Evolutionary conservation across 768 basidiomycete species (phyloP).

Genomic region (Lentinus brumalis): DNA sequence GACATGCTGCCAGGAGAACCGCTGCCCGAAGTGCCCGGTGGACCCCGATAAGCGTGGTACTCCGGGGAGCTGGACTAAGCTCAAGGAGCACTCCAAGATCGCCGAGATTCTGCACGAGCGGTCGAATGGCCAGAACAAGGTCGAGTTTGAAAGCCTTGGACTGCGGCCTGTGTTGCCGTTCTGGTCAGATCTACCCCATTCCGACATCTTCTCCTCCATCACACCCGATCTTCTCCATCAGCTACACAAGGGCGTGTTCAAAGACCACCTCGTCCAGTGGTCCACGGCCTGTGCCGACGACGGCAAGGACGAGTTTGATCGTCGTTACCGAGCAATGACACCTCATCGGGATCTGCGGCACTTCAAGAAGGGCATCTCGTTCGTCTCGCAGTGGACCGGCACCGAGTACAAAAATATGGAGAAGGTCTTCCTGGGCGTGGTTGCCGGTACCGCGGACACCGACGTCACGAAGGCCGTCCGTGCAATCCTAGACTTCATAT

Average conservation of each 20-base stretch:
- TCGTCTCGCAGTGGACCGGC: no score
- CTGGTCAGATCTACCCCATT: slow-evolving; percentile 41
- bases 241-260: slow-evolving; percentile 48
- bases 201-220: slow-evolving; percentile 39
- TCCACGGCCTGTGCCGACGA: slow-evolving; percentile 13
- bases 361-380: no score
- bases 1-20: slow-evolving; percentile 24
- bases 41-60: slow-evolving; percentile 23
- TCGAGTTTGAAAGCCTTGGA: slow-evolving; percentile 14
- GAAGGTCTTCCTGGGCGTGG: no score
- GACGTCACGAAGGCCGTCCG: no score
- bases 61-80: background rate
- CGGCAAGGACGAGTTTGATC: slow-evolving; percentile 38
- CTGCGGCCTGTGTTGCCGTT: slow-evolving; percentile 35
- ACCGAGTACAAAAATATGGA: no score
- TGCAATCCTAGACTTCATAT: no score
- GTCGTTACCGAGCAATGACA: slow-evolving; percentile 35
- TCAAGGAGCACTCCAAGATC: slow-evolving; percentile 8
- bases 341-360: slow-evolving; percentile 36
- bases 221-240: slow-evolving; percentile 47
- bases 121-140: background rate
- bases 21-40: slow-evolving; percentile 34
- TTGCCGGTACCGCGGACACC: no score
- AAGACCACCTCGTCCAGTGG: slow-evolving; percentile 45
- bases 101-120: background rate